Percentiles rank a stretch among this genome's conserved stretches.
phyloP scores from a whole-genome alignment of 139 green algal genomes.

The Chlamydomonas schloesseri region DNA sequence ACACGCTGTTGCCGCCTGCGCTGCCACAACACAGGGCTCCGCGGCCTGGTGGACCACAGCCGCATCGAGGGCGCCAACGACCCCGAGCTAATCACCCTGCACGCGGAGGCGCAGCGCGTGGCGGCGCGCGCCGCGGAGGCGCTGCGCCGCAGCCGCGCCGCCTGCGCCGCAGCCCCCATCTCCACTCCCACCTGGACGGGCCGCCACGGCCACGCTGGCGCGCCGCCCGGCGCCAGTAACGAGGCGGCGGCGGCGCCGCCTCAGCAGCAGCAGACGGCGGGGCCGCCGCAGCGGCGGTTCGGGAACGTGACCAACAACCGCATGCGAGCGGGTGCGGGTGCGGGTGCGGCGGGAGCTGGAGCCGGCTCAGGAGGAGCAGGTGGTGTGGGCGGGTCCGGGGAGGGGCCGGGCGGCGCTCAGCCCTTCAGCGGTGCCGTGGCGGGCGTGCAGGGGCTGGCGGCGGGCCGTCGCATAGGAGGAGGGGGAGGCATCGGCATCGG shows the following conservation, averaged over 20 bases:
- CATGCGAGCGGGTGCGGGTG: neutral
- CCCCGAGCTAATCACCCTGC: slow-evolving; percentile 50
- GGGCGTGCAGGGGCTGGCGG: neutral
- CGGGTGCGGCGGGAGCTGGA: neutral
- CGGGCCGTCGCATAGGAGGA: too few species aligned
- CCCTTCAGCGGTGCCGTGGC: slow-evolving; percentile 7
- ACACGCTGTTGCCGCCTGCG: neutral
- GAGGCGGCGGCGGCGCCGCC: neutral
- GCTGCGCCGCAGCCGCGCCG: slow-evolving; percentile 68
- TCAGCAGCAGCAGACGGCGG: neutral
- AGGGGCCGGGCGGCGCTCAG: neutral
- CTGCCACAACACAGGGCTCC: slow-evolving; percentile 47
- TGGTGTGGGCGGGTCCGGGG: neutral
- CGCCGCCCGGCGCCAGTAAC: slow-evolving; percentile 50
- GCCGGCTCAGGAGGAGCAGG: too few species aligned
- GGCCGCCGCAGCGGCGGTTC: slow-evolving; percentile 41
- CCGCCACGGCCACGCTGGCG: slow-evolving; percentile 72
- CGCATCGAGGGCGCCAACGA: slow-evolving; percentile 85
- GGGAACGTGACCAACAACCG: slow-evolving; percentile 50
- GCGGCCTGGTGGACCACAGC: slow-evolving; percentile 86
- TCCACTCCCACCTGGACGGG: slow-evolving; percentile 92
- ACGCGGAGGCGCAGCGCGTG: slow-evolving; percentile 71
- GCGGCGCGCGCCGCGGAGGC: slow-evolving; percentile 70
- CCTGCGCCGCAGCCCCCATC: slow-evolving; percentile 63
- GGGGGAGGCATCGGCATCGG: too few species aligned